phyloP scores from a whole-genome alignment of 208 protist genomes.

The Acanthamoeba culbertsoni region DNA sequence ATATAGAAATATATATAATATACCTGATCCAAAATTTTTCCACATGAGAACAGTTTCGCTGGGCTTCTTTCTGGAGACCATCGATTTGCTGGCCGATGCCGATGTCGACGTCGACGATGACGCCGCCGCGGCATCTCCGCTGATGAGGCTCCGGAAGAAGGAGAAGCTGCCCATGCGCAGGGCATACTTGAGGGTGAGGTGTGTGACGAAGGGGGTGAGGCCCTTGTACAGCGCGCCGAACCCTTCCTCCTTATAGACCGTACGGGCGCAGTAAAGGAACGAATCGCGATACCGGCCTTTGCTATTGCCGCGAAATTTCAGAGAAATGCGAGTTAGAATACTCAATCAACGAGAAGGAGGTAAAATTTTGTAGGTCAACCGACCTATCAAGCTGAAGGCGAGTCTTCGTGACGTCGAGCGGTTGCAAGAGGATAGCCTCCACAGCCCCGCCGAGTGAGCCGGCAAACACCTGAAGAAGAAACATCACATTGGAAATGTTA shows the following conservation, averaged over 20 bases:
- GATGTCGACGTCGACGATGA: background rate
- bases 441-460: conserved; percentile 22
- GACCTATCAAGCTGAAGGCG: conserved; percentile 20
- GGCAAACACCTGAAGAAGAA: background rate
- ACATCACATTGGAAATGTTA: background rate
- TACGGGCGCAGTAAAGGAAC: conserved; percentile 16
- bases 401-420: conserved; percentile 33
- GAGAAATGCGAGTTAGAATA: too few relatives aligned
- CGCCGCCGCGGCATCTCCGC: background rate
- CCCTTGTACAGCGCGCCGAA: conserved; percentile 38
- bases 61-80: conserved; percentile 7
- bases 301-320: too few relatives aligned
- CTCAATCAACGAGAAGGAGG: background rate
- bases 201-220: conserved; percentile 44
- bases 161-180: conserved; percentile 50
- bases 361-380: background rate
- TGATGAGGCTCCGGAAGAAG: background rate
- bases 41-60: background rate
- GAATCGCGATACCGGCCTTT: background rate
- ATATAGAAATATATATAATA: too few relatives aligned
- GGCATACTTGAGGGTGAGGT: conserved; percentile 42
- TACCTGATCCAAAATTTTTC: conserved; percentile 35
- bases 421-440: conserved; percentile 17
- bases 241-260: conserved; percentile 24
- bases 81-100: too few relatives aligned